phyloP scores from a whole-genome alignment of 345 rosid species.

The Citrus glauca region DNA sequence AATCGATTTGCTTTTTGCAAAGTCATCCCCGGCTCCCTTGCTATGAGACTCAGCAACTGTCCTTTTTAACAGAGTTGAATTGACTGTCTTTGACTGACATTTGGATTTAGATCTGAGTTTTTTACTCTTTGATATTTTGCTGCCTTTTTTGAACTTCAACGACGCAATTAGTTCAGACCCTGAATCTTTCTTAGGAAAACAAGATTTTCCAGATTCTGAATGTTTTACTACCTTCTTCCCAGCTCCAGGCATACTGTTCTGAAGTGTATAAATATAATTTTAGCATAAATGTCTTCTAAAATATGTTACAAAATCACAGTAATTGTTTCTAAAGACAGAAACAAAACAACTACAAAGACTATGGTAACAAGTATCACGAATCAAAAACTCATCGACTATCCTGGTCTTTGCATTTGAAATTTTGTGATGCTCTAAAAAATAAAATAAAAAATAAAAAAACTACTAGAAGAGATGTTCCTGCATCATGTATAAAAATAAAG shows the following conservation, averaged over 20 bases:
- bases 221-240: constrained; percentile 20
- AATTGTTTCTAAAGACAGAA: neutral
- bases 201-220: constrained; percentile 28
- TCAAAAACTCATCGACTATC: neutral
- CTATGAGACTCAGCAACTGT: constrained; percentile 16
- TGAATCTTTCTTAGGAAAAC: constrained; percentile 27
- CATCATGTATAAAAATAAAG: neutral
- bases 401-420: neutral
- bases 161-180: constrained; percentile 50
- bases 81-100: constrained; percentile 22
- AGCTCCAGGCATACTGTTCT: constrained; percentile 36
- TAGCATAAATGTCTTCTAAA: neutral
- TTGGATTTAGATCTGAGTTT: constrained; percentile 25
- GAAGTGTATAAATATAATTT: constrained; percentile 11
- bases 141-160: constrained; percentile 27
- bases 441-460: no score
- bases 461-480: neutral
- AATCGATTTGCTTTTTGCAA: constrained; percentile 13
- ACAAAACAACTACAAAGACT: no score
- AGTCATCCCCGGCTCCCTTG: constrained; percentile 23
- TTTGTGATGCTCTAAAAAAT: neutral
- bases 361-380: neutral
- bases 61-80: constrained; percentile 26
- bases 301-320: neutral
- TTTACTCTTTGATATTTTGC: constrained; percentile 22